Evolutionary conservation across 2,329 filamentous ascomycete species (phyloP).

Genomic region (Chalaropsis ovoidea): DNA sequence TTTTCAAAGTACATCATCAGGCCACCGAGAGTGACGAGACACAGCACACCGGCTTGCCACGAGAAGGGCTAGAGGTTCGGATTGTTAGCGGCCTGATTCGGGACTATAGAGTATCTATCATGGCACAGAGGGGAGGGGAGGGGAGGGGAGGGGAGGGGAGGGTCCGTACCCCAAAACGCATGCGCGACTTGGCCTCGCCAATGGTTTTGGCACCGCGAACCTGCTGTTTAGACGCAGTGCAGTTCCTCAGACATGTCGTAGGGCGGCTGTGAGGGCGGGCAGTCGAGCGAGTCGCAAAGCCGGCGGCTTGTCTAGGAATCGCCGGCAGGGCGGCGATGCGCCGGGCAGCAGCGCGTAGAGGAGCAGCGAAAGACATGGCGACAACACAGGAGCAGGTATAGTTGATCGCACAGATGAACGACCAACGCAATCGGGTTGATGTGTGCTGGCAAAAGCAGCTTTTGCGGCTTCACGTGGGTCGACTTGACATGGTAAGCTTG

Average conservation of each 20-base stretch:
- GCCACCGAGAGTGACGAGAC: constrained; percentile 65
- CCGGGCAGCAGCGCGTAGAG: constrained; percentile 14
- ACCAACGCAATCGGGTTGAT: background rate
- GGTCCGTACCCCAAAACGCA: constrained; percentile 44
- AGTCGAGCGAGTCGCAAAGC: constrained; percentile 22
- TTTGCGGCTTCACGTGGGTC: background rate
- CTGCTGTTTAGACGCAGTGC: constrained; percentile 4
- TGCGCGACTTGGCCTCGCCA: constrained; percentile 49
- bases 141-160: background rate
- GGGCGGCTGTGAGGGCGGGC: constrained; percentile 28
- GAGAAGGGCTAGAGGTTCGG: constrained; percentile 63
- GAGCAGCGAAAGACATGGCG: constrained; percentile 14
- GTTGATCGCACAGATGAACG: background rate
- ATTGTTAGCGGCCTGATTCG: constrained; percentile 1
- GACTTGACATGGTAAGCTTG: background rate
- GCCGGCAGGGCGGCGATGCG: background rate
- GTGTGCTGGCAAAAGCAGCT: background rate
- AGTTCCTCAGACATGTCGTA: background rate
- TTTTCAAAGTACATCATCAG: constrained; percentile 85
- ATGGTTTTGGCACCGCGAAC: constrained; percentile 41
- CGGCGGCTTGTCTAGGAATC: constrained; percentile 15
- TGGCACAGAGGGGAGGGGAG: no score
- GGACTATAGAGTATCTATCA: background rate
- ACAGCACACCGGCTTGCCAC: constrained; percentile 78
- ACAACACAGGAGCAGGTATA: background rate